Conservation (phyloP, 345 rosid genomes). For the Luvunga scandens region DNA sequence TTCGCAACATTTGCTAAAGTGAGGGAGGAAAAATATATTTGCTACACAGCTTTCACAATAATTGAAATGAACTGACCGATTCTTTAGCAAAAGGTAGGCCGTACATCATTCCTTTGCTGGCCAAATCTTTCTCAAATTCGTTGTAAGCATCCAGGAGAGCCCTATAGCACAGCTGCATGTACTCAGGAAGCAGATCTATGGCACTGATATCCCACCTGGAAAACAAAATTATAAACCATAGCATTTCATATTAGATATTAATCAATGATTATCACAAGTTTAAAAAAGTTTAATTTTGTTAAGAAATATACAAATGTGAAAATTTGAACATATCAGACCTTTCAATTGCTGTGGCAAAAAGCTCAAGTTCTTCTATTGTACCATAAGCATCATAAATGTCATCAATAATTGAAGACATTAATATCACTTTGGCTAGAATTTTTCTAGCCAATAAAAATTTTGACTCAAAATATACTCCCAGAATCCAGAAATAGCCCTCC, state of each 20-base stretch:
- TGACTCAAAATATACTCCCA: conserved; percentile 17
- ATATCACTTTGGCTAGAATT: too few relatives aligned
- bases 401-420: conserved; percentile 9
- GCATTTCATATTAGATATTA: too few relatives aligned
- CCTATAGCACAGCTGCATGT: conserved; percentile 14
- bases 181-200: neutral
- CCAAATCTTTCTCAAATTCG: neutral
- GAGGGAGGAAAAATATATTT: too few relatives aligned
- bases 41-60: too few relatives aligned
- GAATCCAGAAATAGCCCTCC: neutral
- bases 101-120: neutral
- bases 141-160: neutral
- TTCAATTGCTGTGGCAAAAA: conserved; percentile 19
- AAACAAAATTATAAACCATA: neutral
- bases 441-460: conserved; percentile 15
- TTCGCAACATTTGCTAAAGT: too few relatives aligned
- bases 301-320: too few relatives aligned
- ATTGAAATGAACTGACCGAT: conserved; percentile 14
- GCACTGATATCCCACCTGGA: neutral
- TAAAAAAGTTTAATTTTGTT: too few relatives aligned
- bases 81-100: conserved; percentile 21
- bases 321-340: conserved; percentile 10
- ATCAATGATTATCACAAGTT: too few relatives aligned
- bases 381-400: conserved; percentile 31
- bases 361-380: conserved; percentile 27